These are phyloP conservation scores for Geotrichum cucujoidarum DNA, from an alignment of 1,139 yeast genomes.

Conservation along the genomic window DNA sequence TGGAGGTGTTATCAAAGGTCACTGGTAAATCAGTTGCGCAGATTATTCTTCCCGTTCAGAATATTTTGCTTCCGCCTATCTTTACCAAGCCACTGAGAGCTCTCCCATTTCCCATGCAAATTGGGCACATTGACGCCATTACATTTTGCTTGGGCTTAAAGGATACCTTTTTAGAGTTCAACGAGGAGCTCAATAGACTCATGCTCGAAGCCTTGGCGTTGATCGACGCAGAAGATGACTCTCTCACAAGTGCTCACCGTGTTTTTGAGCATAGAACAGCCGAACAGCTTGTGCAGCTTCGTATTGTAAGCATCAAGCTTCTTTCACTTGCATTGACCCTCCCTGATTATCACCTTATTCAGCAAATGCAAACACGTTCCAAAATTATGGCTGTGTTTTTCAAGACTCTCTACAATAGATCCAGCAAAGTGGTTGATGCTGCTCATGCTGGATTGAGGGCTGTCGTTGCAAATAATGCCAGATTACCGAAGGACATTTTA, in stretches of 20 bases:
- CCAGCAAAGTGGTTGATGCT: constrained; percentile 85
- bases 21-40: constrained; percentile 66
- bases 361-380: constrained; percentile 77
- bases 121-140: constrained; percentile 95
- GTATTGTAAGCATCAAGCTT: constrained; percentile 84
- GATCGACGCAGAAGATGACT: constrained; percentile 97
- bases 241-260: constrained; percentile 80
- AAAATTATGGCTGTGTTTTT: constrained; percentile 89
- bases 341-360: constrained; percentile 46
- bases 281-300: constrained; percentile 75
- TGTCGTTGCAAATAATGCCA: constrained; percentile 79
- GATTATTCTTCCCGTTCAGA: constrained; percentile 77
- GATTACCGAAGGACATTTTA: constrained; percentile 83
- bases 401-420: constrained; percentile 83
- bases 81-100: constrained; percentile 96
- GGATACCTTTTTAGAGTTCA: constrained; percentile 75
- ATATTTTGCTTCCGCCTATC: constrained; percentile 79
- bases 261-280: constrained; percentile 82
- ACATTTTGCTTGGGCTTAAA: constrained; percentile 81
- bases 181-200: constrained; percentile 80
- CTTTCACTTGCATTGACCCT: constrained; percentile 73
- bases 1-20: constrained; percentile 62
- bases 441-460: constrained; percentile 84
- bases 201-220: constrained; percentile 86
- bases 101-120: constrained; percentile 96